Evolutionary conservation across 805 yeast genomes (phyloP).

Genomic region (Starmerella vaccinii): DNA sequence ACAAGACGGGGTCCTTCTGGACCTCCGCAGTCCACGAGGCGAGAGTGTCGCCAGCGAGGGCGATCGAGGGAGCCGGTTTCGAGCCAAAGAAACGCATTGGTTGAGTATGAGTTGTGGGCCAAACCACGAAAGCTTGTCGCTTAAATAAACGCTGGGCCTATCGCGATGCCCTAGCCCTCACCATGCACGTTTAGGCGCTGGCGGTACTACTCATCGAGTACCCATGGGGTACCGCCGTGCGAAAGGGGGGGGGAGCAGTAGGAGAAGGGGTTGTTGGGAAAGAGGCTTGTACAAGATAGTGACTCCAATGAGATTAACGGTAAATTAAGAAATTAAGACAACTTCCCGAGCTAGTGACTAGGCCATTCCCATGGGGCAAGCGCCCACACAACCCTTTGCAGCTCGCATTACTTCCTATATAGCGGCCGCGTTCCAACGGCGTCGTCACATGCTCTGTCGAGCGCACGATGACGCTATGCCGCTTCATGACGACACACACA

Average conservation of each 20-base stretch:
- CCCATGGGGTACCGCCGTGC: background rate
- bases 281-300: too few species aligned
- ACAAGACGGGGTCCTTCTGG: conserved; percentile 24
- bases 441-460: background rate
- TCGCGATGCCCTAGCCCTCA: background rate
- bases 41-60: conserved; percentile 20
- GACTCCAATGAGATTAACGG: too few species aligned
- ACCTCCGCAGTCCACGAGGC: conserved; percentile 26
- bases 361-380: too few species aligned
- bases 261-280: too few species aligned
- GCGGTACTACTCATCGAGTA: background rate
- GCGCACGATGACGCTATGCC: background rate
- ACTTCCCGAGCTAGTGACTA: too few species aligned
- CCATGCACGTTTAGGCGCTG: background rate
- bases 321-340: too few species aligned
- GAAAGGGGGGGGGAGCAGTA: too few species aligned
- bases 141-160: background rate
- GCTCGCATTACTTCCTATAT: too few species aligned
- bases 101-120: background rate
- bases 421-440: background rate
- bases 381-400: too few species aligned
- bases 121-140: background rate
- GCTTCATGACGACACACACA: too few species aligned
- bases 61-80: conserved; percentile 10
- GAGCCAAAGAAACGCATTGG: conserved; percentile 17